Evolutionary conservation across 306 rosid species (phyloP), one percentile per base, ranked within the genome.

Genomic region (Casuarina cunninghamiana): DNA sequence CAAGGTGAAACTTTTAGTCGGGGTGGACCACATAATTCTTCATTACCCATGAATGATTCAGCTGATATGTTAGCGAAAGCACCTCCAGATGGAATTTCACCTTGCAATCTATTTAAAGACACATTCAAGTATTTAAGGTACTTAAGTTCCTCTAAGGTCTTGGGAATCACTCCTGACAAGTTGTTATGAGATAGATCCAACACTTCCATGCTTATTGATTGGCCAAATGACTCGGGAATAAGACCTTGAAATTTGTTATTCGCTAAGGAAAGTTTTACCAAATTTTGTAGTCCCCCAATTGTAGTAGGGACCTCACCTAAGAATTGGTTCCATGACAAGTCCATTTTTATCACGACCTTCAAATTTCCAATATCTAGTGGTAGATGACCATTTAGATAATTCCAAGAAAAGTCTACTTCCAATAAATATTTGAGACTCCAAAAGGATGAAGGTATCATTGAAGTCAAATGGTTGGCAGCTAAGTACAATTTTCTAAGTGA

Each of bases 141-240:
- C 15, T 0, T 7, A 61, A 77, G 79, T 32, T 21, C 17, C 75
- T 46, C 81, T 0, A 82, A 15, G 21, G 82, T 72, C 32, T 77
- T 77, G 43, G 85, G 85, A 73, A 82, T 82, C 67, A 13, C 66
- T 42, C 85, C 81, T 5, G 78, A 72, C n/a, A 82, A 55, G 39
- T 65, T 45, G 45, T 82, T 82, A 10, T 46, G 49, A 1, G 82
- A 82, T 6, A 82, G 57, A 72, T 82, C 86, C 73, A 82, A 71
- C n/a, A 8, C 45, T 44, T 15, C 21, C 58, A 83, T 41, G 26
- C 80, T 60, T 16, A 83, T 13, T 77, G 83, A 53, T n/a, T 74
- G n/a, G 4, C 80, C 79, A 65, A 83, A 26, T 41, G 83, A 73
- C n/a, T 19, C 15, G 26, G 89, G 89, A 13, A 86, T 78, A 3